These are phyloP conservation scores for Cystofilobasidium capitatum DNA, from an alignment of 768 basidiomycete species.

Conservation along the genomic window DNA sequence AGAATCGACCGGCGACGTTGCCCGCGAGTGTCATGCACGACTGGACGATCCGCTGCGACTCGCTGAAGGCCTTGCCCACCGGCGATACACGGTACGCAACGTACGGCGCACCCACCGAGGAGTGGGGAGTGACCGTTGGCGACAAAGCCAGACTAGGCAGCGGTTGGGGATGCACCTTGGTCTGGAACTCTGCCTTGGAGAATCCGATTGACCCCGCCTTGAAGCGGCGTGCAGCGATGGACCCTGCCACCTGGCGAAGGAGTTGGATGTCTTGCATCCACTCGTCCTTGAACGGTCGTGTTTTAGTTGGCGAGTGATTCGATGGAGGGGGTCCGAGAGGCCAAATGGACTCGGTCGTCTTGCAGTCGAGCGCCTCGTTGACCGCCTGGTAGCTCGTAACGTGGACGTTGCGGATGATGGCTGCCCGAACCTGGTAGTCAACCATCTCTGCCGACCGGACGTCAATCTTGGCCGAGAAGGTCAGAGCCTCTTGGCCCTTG, in stretches of 20 bases:
- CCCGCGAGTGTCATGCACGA: constrained; percentile 77
- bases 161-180: constrained; percentile 14
- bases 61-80: constrained; percentile 15
- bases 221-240: constrained; percentile 21
- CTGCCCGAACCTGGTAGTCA: constrained; percentile 61
- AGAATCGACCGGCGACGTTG: constrained; percentile 64
- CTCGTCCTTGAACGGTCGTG: background rate
- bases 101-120: constrained; percentile 48
- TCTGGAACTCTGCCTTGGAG: constrained; percentile 5
- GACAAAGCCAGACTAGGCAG: background rate
- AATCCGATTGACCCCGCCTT: constrained; percentile 21
- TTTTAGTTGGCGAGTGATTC: background rate
- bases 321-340: constrained; percentile 2
- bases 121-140: constrained; percentile 15
- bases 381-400: constrained; percentile 59
- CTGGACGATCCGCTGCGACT: constrained; percentile 50
- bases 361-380: constrained; percentile 42
- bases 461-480: constrained; percentile 68
- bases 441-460: constrained; percentile 48
- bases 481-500: constrained; percentile 51
- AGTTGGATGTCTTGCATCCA: constrained; percentile 17
- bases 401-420: constrained; percentile 60
- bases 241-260: constrained; percentile 11
- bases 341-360: background rate
- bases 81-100: constrained; percentile 46